Evolutionary conservation across 257 asterid genomes (phyloP).

Genomic region (Nicotiana otophora): DNA sequence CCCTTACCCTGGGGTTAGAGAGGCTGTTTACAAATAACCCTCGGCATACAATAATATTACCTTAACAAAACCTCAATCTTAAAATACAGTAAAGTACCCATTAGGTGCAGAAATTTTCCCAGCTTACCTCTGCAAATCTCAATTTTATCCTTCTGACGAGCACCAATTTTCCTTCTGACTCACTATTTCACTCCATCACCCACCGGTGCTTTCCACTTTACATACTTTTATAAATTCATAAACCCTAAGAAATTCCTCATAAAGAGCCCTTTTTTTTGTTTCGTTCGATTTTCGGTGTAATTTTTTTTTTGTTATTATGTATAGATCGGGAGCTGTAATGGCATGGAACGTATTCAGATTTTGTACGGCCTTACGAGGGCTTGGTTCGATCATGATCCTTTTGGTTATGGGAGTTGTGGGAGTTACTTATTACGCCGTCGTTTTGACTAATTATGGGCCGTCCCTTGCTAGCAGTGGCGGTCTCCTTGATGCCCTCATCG

Average conservation of each 20-base stretch:
- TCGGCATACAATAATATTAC: neutral
- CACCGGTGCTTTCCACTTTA: neutral
- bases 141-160: neutral
- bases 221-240: neutral
- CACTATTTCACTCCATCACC: neutral
- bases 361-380: constrained; percentile 86
- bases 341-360: constrained; percentile 98
- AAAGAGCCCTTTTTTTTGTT: neutral
- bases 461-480: constrained; percentile 56
- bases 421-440: constrained; percentile 88
- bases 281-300: neutral
- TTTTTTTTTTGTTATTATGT: constrained; percentile 33
- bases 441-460: constrained; percentile 74
- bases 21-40: too few relatives aligned
- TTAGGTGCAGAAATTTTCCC: neutral
- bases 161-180: neutral
- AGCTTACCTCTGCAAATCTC: neutral
- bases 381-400: constrained; percentile 95
- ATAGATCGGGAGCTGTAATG: constrained; percentile 97
- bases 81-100: neutral
- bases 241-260: neutral
- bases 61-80: neutral
- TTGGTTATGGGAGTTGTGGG: constrained; percentile 93
- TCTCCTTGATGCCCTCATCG: constrained; percentile 47
- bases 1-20: too few relatives aligned